phyloP scores from a whole-genome alignment of 148 eudicot species.

The Rhododendron ovatum region DNA sequence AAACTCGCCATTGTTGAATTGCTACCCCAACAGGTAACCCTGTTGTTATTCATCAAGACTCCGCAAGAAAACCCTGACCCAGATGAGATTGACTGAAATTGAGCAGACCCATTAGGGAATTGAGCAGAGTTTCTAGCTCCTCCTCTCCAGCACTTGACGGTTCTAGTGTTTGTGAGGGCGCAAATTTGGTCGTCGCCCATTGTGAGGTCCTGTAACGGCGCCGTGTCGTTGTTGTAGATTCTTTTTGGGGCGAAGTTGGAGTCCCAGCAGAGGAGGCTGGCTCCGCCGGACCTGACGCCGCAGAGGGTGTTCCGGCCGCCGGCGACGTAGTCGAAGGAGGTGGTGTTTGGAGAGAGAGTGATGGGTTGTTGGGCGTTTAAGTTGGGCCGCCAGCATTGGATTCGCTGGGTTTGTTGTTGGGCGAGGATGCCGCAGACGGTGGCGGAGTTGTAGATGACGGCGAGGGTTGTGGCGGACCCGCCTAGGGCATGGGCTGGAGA shows the following conservation, averaged over 20 bases:
- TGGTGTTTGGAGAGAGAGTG: slow-evolving; percentile 28
- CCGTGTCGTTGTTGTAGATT: slow-evolving; percentile 30
- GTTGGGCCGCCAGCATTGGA: slow-evolving; percentile 42
- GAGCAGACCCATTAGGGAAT: background rate
- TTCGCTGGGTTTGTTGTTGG: slow-evolving; percentile 32
- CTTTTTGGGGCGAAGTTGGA: slow-evolving; percentile 43
- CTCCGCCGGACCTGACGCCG: slow-evolving; percentile 62
- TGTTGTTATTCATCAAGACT: slow-evolving; percentile 22
- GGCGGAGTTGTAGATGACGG: slow-evolving; percentile 35
- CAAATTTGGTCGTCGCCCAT: slow-evolving; percentile 66
- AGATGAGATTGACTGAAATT: slow-evolving; percentile 52
- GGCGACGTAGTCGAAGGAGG: slow-evolving; percentile 55
- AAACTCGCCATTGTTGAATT: slow-evolving; percentile 27
- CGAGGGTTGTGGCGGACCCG: slow-evolving; percentile 45
- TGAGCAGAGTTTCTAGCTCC: background rate
- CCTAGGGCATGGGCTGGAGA: slow-evolving; percentile 31
- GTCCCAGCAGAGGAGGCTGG: slow-evolving; percentile 61
- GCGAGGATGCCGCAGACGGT: slow-evolving; percentile 71
- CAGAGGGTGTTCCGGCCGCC: slow-evolving; percentile 65
- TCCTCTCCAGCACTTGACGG: slow-evolving; percentile 22
- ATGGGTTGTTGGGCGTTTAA: background rate
- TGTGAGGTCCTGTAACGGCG: slow-evolving; percentile 35
- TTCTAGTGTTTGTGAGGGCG: slow-evolving; percentile 10
- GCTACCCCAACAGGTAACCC: slow-evolving; percentile 82
- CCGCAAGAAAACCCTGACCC: slow-evolving; percentile 81